Percentiles rank a stretch among this genome's conserved stretches.
Conservation (phyloP, 2,329 filamentous ascomycete species). For the Blastomyces gilchristii region DNA sequence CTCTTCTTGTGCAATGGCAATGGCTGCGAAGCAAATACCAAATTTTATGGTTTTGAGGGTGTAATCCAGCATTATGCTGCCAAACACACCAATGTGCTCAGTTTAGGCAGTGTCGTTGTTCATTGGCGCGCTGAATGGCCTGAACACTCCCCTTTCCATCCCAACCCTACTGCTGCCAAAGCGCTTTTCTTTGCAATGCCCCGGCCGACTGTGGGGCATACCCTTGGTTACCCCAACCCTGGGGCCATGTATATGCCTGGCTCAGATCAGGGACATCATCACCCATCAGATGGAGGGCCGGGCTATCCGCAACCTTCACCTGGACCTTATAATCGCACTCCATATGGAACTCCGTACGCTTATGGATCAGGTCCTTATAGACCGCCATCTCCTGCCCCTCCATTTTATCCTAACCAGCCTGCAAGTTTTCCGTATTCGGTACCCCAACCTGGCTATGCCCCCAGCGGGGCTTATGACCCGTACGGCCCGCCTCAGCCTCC, state of each 20-base stretch:
- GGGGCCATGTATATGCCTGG: constrained; percentile 14
- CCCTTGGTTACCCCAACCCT: constrained; percentile 15
- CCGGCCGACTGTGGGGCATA: constrained; percentile 18
- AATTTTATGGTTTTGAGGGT: constrained; percentile 65
- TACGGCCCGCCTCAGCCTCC: constrained; percentile 16
- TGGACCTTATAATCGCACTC: constrained; percentile 24
- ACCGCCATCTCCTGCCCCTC: constrained; percentile 24
- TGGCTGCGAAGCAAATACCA: constrained; percentile 50
- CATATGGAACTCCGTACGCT: constrained; percentile 25
- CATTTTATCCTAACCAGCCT: constrained; percentile 18
- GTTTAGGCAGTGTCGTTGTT: constrained; percentile 60
- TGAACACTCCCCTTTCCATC: constrained; percentile 59
- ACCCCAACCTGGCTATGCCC: constrained; percentile 17
- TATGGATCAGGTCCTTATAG: constrained; percentile 22
- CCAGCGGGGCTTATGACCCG: constrained; percentile 15
- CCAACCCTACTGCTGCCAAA: constrained; percentile 44
- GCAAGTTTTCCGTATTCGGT: constrained; percentile 18
- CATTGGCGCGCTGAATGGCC: constrained; percentile 78
- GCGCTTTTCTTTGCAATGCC: constrained; percentile 28
- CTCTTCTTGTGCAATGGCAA: constrained; percentile 60
- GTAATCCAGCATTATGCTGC: constrained; percentile 75
- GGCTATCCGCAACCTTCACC: constrained; percentile 18
- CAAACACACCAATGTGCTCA: constrained; percentile 64
- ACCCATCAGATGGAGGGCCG: constrained; percentile 9
- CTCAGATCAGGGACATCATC: constrained; percentile 14